phyloP scores from a whole-genome alignment of 768 basidiomycete genomes.

The Grammothele lineata region DNA sequence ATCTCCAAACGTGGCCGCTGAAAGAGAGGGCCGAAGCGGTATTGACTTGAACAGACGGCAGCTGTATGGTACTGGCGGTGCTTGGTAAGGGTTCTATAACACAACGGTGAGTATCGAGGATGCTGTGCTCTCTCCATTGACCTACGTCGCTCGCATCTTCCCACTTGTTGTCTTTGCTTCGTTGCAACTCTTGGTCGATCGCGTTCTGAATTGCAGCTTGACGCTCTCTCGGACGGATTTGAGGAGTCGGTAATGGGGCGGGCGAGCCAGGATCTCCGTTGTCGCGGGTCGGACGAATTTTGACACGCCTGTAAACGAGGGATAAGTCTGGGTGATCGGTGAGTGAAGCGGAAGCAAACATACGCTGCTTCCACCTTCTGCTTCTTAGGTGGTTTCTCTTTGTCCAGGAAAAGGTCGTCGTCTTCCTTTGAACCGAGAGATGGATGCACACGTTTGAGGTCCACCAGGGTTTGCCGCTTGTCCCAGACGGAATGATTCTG shows the following conservation, averaged over 20 bases:
- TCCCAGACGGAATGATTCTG: conserved; percentile 73
- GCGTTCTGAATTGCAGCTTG: conserved; percentile 51
- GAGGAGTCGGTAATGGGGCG: conserved; percentile 41
- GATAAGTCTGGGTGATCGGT: neutral
- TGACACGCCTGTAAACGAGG: conserved; percentile 52
- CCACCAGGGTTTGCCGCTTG: conserved; percentile 65
- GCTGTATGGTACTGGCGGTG: conserved; percentile 50
- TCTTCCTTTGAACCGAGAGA: conserved; percentile 57
- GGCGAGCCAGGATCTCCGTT: conserved; percentile 37
- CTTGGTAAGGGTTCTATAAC: conserved; percentile 51
- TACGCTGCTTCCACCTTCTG: conserved; percentile 33
- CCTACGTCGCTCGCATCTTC: conserved; percentile 84
- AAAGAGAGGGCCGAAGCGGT: conserved; percentile 33
- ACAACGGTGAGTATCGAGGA: no score
- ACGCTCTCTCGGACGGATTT: conserved; percentile 65
- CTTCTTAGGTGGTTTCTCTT: conserved; percentile 70
- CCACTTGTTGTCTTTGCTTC: conserved; percentile 74
- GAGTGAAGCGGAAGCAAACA: conserved; percentile 17
- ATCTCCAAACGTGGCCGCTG: conserved; percentile 19
- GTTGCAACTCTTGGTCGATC: conserved; percentile 56
- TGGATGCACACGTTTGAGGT: conserved; percentile 76
- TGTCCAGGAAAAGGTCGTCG: conserved; percentile 71
- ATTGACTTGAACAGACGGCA: conserved; percentile 67
- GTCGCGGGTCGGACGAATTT: conserved; percentile 44
- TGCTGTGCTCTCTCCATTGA: no score